These are phyloP conservation scores for Clarkia xantiana DNA, from an alignment of 345 rosid genomes.

Conservation along the genomic window DNA sequence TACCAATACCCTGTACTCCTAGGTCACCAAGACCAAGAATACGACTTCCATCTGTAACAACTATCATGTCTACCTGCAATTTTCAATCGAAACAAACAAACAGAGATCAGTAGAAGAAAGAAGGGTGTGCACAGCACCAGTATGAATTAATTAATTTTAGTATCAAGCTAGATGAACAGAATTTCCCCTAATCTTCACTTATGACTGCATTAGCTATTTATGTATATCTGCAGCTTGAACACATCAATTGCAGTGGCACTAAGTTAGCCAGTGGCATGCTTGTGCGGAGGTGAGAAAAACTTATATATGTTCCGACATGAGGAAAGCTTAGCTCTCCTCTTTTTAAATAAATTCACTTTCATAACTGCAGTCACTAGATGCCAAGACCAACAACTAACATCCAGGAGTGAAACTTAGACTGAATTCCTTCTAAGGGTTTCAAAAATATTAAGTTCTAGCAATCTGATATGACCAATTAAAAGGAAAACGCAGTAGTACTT, in stretches of 20 bases:
- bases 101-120: constrained; percentile 1
- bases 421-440: neutral
- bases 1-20: constrained; percentile 96
- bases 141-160: too few relatives aligned
- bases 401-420: neutral
- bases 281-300: too few relatives aligned
- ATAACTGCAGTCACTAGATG: neutral
- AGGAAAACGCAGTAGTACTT: neutral
- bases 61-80: constrained; percentile 95
- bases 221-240: too few relatives aligned
- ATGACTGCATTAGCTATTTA: too few relatives aligned
- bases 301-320: too few relatives aligned
- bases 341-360: neutral
- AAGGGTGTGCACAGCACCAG: too few relatives aligned
- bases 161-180: too few relatives aligned
- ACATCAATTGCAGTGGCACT: neutral
- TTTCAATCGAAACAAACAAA: constrained; percentile 5
- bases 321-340: neutral
- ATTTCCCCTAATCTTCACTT: too few relatives aligned
- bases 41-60: constrained; percentile 89
- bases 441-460: too few relatives aligned
- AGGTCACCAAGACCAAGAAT: constrained; percentile 98
- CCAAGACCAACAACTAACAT: neutral
- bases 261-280: too few relatives aligned
- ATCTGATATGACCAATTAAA: neutral